Percentiles rank a stretch among this genome's conserved stretches.
These are phyloP conservation scores for Aureobasidium sp. DNA, from an alignment of 2,329 filamentous ascomycete genomes.

Conservation along the genomic window DNA sequence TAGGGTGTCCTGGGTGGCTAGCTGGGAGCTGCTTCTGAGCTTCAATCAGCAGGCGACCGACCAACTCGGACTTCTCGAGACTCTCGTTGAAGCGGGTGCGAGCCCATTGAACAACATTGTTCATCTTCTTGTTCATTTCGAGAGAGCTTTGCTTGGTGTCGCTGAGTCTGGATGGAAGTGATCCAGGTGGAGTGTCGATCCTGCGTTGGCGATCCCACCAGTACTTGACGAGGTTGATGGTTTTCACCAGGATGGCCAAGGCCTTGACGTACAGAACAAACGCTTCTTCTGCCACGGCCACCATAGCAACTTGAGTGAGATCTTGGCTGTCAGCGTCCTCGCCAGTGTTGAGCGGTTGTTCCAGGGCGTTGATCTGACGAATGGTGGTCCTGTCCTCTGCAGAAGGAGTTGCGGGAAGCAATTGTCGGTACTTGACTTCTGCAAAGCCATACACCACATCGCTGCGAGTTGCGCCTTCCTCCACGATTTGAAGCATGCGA, in stretches of 20 bases:
- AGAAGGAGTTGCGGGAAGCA: constrained; percentile 81
- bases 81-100: constrained; percentile 93
- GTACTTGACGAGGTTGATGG: constrained; percentile 85
- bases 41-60: constrained; percentile 78
- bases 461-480: constrained; percentile 85
- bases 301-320: constrained; percentile 75
- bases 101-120: constrained; percentile 92
- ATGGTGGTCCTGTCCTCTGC: constrained; percentile 59
- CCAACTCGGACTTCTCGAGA: constrained; percentile 88
- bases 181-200: constrained; percentile 12
- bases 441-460: constrained; percentile 97
- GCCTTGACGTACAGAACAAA: constrained; percentile 95
- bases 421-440: constrained; percentile 95
- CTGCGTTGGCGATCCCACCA: constrained; percentile 59
- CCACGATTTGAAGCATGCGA: constrained; percentile 68
- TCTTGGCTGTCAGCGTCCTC: constrained; percentile 59
- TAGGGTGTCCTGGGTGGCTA: constrained; percentile 79
- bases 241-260: constrained; percentile 77
- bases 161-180: constrained; percentile 20
- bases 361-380: constrained; percentile 44
- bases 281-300: constrained; percentile 85
- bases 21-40: constrained; percentile 75
- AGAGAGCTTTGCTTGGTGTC: constrained; percentile 27
- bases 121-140: constrained; percentile 63
- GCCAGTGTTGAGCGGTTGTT: constrained; percentile 27